phyloP scores from a whole-genome alignment of 257 asterid genomes.

The Capsicum pubescens region DNA sequence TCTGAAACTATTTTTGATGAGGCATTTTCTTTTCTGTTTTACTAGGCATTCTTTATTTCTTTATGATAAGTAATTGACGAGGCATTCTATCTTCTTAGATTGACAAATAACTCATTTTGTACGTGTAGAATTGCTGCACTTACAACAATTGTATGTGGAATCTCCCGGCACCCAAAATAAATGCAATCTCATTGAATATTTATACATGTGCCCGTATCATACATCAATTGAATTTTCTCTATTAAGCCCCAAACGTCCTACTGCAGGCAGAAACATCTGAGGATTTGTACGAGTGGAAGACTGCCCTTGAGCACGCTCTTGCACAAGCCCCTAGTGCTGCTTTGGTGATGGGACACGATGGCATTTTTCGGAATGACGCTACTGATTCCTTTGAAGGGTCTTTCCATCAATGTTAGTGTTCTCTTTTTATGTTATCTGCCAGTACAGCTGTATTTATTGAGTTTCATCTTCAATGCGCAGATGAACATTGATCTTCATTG shows the following conservation, averaged over 20 bases:
- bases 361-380: conserved; percentile 78
- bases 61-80: not conserved
- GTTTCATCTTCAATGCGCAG: conserved; percentile 12
- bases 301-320: conserved; percentile 92
- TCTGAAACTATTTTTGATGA: not conserved
- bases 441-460: not conserved
- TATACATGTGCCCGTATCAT: not conserved
- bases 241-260: conserved; percentile 4
- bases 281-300: conserved; percentile 93
- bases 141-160: not conserved
- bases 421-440: conserved; percentile 21
- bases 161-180: not conserved
- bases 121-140: not conserved
- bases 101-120: not conserved
- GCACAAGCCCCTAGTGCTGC: conserved; percentile 95
- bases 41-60: not conserved
- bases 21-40: not conserved
- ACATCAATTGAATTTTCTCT: not conserved
- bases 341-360: conserved; percentile 93
- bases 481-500: not conserved
- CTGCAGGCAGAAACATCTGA: conserved; percentile 84
- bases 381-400: conserved; percentile 78
- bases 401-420: conserved; percentile 76
- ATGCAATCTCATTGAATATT: conserved; percentile 2
- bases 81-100: conserved; percentile 3